Evolutionary conservation across 768 basidiomycete species (phyloP).

Genomic region (Pleurotus tuber-regium): DNA sequence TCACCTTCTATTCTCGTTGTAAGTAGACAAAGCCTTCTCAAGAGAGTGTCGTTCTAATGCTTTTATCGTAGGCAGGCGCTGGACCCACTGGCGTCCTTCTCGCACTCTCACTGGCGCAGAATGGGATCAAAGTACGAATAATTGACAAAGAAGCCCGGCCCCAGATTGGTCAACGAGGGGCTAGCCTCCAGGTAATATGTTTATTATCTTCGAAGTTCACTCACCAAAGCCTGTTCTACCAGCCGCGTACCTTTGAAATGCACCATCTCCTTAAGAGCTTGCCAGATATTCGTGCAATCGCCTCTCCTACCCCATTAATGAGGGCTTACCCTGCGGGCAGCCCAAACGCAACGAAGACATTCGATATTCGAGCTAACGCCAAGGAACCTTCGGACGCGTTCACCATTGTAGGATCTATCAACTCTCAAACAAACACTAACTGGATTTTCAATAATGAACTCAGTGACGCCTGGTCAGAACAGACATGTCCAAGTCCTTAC

Average conservation of each 20-base stretch:
- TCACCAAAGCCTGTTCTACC: not conserved
- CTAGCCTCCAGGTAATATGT: not conserved
- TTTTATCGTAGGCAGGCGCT: not conserved
- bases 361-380: not conserved
- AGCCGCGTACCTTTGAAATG: constrained; percentile 25
- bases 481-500: constrained; percentile 29
- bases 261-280: constrained; percentile 22
- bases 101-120: constrained; percentile 19
- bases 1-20: not conserved
- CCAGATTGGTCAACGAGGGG: not conserved
- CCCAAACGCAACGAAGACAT: not conserved
- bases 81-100: constrained; percentile 12
- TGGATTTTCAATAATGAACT: constrained; percentile 11
- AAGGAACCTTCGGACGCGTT: constrained; percentile 15
- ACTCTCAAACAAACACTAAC: not conserved
- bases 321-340: constrained; percentile 15
- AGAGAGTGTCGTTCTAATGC: not conserved
- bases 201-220: not conserved
- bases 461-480: constrained; percentile 22
- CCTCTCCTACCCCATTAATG: not conserved
- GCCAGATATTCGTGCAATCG: constrained; percentile 12
- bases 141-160: constrained; percentile 28
- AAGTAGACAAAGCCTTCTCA: not conserved
- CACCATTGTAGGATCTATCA: constrained; percentile 17
- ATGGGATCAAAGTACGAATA: constrained; percentile 32